These are phyloP conservation scores for Penicillium cosmopolitanum DNA, from an alignment of 495 filamentous ascomycete species.

Conservation along the genomic window DNA sequence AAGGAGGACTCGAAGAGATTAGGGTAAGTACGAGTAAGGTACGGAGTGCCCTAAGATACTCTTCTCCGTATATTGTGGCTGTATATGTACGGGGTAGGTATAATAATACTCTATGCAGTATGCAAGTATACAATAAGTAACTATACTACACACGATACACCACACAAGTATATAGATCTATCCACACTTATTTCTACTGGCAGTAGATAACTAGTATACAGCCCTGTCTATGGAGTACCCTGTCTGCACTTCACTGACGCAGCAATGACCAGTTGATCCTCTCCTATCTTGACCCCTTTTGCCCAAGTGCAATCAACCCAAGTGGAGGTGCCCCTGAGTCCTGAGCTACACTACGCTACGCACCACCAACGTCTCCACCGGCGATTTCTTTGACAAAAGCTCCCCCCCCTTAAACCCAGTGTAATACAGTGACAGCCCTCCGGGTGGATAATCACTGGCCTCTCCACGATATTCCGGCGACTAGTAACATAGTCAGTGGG, in stretches of 20 bases:
- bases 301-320: neutral
- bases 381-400: neutral
- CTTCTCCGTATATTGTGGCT: neutral
- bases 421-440: slow-evolving; percentile 21
- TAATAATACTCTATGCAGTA: neutral
- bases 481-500: slow-evolving; percentile 27
- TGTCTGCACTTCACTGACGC: neutral
- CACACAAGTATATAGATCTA: neutral
- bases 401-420: slow-evolving; percentile 11
- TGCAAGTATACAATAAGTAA: neutral
- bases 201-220: neutral
- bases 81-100: neutral
- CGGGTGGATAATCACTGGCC: slow-evolving; percentile 15
- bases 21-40: too few species aligned
- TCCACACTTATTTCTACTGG: neutral
- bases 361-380: neutral
- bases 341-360: too few species aligned
- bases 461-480: slow-evolving; percentile 19
- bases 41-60: neutral
- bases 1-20: too few species aligned
- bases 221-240: too few species aligned
- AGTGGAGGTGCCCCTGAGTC: slow-evolving; percentile 12
- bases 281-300: slow-evolving; percentile 1
- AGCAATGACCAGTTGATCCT: neutral
- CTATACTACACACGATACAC: too few species aligned